Conservation (phyloP, 495 filamentous ascomycete species). For the Eremomyces bilateralis region DNA sequence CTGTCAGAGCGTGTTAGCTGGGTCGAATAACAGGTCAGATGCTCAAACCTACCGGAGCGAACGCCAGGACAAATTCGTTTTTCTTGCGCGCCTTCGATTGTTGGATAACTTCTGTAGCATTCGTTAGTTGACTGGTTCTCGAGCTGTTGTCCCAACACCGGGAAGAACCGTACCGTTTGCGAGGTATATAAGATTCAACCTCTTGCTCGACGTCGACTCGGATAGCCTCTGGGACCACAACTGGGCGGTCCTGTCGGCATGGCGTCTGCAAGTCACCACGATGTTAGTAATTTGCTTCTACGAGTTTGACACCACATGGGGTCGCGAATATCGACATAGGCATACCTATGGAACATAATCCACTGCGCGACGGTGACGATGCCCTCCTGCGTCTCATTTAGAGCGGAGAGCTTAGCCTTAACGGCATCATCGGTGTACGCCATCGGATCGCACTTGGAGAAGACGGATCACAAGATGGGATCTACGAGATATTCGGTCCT, state of each 20-base stretch:
- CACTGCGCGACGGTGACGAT: conserved; percentile 92
- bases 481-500: too few relatives aligned
- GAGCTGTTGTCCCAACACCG: too few relatives aligned
- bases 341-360: conserved; percentile 96
- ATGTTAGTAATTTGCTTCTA: conserved; percentile 1
- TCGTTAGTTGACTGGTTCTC: conserved; percentile 1
- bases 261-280: conserved; percentile 48
- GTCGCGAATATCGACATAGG: conserved; percentile 3
- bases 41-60: conserved; percentile 40
- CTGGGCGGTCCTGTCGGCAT: conserved; percentile 70
- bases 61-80: conserved; percentile 78
- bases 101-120: conserved; percentile 61
- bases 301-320: conserved; percentile 8
- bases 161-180: conserved; percentile 51
- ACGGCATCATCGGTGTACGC: conserved; percentile 88
- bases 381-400: conserved; percentile 91
- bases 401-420: conserved; percentile 73
- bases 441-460: too few relatives aligned
- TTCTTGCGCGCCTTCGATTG: conserved; percentile 81
- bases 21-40: not conserved
- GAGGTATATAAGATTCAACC: conserved; percentile 80
- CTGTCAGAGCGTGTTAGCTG: conserved; percentile 16
- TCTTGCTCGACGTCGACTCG: conserved; percentile 61
- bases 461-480: too few relatives aligned
- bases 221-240: conserved; percentile 78